phyloP scores from a whole-genome alignment of 345 rosid species.

The Eucalyptus microcorys region DNA sequence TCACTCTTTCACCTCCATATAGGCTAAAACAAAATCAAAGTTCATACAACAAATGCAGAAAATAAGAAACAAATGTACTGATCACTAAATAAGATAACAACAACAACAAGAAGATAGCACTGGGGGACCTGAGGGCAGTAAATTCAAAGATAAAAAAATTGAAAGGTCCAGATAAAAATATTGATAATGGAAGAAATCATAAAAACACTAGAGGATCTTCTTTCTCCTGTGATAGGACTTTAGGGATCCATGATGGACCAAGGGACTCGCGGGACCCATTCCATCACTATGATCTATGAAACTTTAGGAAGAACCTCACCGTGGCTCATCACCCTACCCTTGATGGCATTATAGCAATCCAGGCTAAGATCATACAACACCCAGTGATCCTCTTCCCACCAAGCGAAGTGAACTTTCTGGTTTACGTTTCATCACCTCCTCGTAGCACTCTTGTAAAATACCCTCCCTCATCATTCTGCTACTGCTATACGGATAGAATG shows the following conservation, averaged over 20 bases:
- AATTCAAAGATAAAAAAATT: too few relatives aligned
- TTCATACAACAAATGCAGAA: background rate
- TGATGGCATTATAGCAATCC: background rate
- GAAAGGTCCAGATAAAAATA: background rate
- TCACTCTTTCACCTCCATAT: background rate
- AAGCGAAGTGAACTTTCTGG: background rate
- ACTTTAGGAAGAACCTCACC: background rate
- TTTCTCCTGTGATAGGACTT: background rate
- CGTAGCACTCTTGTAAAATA: background rate
- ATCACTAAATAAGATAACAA: background rate
- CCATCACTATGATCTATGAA: background rate
- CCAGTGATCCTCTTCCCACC: background rate
- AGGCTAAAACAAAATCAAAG: background rate
- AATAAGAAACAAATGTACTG: background rate
- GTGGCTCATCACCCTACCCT: background rate
- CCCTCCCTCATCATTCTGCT: background rate
- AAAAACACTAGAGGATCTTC: background rate
- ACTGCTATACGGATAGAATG: rapidly evolving
- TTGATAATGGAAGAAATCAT: background rate
- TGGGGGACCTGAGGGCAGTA: rapidly evolving
- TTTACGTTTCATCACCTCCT: background rate
- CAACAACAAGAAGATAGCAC: background rate
- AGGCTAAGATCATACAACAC: background rate
- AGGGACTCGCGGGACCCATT: background rate
- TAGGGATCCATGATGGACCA: rapidly evolving